These are phyloP conservation scores for Sequoia sempervirens DNA, from an alignment of 75 land plant species.

Conservation along the genomic window DNA sequence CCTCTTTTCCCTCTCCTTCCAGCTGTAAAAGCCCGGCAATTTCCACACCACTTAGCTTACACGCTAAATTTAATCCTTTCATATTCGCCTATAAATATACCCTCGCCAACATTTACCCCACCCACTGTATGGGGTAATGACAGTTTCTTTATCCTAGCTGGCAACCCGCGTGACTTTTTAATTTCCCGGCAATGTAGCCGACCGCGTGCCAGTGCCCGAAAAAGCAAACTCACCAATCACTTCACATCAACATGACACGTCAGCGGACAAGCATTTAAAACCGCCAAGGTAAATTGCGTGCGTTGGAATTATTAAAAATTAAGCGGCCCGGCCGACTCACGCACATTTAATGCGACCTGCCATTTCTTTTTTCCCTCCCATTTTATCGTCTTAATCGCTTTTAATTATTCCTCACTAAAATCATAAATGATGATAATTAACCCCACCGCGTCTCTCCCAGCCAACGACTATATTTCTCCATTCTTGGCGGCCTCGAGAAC, in stretches of 20 bases:
- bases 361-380: background rate
- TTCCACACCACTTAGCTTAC: slow-evolving; percentile 3
- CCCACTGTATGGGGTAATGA: background rate
- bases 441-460: too few species aligned
- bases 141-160: background rate
- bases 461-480: too few species aligned
- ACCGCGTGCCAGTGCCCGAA: background rate
- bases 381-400: background rate
- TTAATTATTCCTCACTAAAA: background rate
- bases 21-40: slow-evolving; percentile 3
- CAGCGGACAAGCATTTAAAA: background rate
- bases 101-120: background rate
- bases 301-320: background rate
- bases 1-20: background rate
- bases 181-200: background rate
- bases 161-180: background rate
- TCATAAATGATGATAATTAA: too few species aligned
- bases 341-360: background rate
- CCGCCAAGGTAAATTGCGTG: background rate
- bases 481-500: background rate
- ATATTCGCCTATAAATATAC: background rate
- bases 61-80: background rate
- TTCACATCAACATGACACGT: background rate
- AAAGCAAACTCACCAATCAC: background rate
- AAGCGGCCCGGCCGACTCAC: background rate